phyloP scores from a whole-genome alignment of 495 filamentous ascomycete genomes.

The Lepraria neglecta region DNA sequence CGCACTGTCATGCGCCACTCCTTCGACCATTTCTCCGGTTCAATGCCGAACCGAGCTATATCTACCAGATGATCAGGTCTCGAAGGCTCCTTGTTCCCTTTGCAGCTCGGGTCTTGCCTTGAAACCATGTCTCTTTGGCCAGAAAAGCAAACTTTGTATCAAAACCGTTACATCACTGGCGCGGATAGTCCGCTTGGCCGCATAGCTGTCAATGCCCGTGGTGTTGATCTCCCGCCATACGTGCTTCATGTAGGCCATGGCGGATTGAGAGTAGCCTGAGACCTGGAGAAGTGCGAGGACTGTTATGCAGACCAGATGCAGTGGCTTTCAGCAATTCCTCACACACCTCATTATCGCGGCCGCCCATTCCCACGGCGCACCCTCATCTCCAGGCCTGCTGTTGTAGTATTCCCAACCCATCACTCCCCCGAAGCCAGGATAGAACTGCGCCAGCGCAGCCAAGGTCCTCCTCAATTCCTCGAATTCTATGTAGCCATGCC shows the following conservation, averaged over 20 bases:
- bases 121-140: neutral
- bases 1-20: constrained; percentile 18
- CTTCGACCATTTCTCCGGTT: neutral
- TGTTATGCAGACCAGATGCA: neutral
- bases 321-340: constrained; percentile 5
- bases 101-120: neutral
- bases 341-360: constrained; percentile 41
- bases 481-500: constrained; percentile 51
- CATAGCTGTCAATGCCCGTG: constrained; percentile 5
- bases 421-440: constrained; percentile 66
- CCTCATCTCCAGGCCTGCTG: constrained; percentile 44
- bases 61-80: constrained; percentile 1
- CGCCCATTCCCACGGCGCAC: constrained; percentile 67
- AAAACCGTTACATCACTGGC: neutral
- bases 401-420: constrained; percentile 84
- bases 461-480: constrained; percentile 43
- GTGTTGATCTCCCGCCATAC: constrained; percentile 19
- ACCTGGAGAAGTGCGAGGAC: constrained; percentile 8
- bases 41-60: neutral
- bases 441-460: constrained; percentile 43
- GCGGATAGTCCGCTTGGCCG: neutral
- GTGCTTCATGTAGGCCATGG: neutral
- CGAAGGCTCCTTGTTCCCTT: neutral
- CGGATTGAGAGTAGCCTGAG: constrained; percentile 1
- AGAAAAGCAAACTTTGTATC: neutral